A percentile compares a stretch with the other conserved stretches of the same genome.
phyloP scores from a whole-genome alignment of 2,329 filamentous ascomycete species.

The Penicillium oxalicum region DNA sequence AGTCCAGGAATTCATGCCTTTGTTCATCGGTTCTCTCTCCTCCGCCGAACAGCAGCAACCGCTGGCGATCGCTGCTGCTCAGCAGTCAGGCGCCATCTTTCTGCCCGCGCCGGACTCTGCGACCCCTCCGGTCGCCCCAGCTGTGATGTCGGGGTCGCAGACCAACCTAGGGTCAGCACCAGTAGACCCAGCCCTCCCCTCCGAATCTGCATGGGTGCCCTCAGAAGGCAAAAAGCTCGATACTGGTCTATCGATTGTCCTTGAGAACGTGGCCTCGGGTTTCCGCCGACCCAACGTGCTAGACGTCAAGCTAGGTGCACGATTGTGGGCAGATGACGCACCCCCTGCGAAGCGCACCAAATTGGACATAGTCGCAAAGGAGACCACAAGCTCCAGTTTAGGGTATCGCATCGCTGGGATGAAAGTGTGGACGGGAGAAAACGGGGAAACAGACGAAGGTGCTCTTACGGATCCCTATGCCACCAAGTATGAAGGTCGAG shows the following conservation, averaged over 20 bases:
- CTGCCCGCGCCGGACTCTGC: constrained; percentile 20
- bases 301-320: constrained; percentile 82
- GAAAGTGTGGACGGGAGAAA: constrained; percentile 50
- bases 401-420: constrained; percentile 62
- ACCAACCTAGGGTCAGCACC: constrained; percentile 25
- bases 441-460: constrained; percentile 28
- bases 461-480: constrained; percentile 30
- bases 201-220: constrained; percentile 38
- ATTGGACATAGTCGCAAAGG: constrained; percentile 53
- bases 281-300: constrained; percentile 84
- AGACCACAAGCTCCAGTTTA: constrained; percentile 55
- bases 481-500: constrained; percentile 41
- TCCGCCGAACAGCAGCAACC: constrained; percentile 52
- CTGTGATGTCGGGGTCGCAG: constrained; percentile 13
- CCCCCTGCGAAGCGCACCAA: constrained; percentile 52
- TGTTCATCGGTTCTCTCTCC: constrained; percentile 72
- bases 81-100: constrained; percentile 39
- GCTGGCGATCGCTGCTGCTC: constrained; percentile 43
- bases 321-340: constrained; percentile 74
- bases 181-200: constrained; percentile 16
- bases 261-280: constrained; percentile 76
- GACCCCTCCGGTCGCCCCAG: constrained; percentile 5
- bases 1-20: constrained; percentile 75
- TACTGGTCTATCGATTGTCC: constrained; percentile 73
- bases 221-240: constrained; percentile 59